Evolutionary conservation across 179 eudicot species (phyloP).

Genomic region (Spinacia oleracea): DNA sequence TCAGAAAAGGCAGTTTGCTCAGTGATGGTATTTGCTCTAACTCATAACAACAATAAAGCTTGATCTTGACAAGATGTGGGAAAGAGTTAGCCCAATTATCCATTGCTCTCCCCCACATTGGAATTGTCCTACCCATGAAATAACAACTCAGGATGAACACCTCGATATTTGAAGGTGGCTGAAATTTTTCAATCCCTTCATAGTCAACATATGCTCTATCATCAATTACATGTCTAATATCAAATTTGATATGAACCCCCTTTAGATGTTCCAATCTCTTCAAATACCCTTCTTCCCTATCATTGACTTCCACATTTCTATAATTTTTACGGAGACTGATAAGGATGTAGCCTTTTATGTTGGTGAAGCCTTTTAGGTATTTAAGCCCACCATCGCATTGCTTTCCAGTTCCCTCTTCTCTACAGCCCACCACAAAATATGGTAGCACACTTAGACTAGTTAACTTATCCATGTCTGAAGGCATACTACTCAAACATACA

Average conservation of each 20-base stretch:
- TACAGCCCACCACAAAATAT: slow-evolving; percentile 1
- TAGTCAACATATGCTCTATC: neutral
- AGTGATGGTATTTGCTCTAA: neutral
- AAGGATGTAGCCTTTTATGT: neutral
- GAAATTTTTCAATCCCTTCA: neutral
- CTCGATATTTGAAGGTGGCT: slow-evolving; percentile 10
- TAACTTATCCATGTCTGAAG: slow-evolving; percentile 1
- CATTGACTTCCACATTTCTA: neutral
- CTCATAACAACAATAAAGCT: neutral
- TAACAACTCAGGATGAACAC: neutral
- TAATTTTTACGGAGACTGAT: neutral
- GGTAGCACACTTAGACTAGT: slow-evolving; percentile 2
- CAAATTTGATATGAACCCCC: neutral
- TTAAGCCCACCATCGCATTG: neutral
- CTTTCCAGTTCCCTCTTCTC: neutral
- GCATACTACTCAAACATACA: neutral
- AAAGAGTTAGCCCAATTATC: neutral
- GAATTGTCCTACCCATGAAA: neutral
- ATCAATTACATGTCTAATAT: neutral
- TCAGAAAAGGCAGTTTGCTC: neutral
- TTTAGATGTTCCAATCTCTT: slow-evolving; percentile 8
- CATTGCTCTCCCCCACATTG: neutral
- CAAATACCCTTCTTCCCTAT: slow-evolving; percentile 8
- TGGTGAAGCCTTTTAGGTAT: slow-evolving; percentile 8
- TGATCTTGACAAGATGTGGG: neutral